These are phyloP conservation scores for Polytrichum formosum DNA, from an alignment of 225 moss, liverwort and hornwort genomes.

Conservation along the genomic window DNA sequence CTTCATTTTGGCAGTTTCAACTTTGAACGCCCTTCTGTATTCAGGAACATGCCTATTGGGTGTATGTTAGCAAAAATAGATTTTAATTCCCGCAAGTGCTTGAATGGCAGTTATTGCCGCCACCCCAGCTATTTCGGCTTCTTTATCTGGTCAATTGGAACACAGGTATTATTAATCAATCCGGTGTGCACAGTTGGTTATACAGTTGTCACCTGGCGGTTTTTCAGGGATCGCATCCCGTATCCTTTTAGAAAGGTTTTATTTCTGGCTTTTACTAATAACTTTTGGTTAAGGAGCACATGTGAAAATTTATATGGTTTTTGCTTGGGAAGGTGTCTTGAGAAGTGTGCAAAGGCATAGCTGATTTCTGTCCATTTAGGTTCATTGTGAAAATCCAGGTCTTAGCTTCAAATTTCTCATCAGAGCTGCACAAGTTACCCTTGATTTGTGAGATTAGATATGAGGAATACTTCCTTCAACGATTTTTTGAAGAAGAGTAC, in stretches of 20 bases:
- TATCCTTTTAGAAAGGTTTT: constrained; percentile 46
- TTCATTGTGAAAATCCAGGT: too few relatives aligned
- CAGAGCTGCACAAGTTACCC: constrained; percentile 1
- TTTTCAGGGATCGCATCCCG: constrained; percentile 86
- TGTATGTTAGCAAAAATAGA: not conserved
- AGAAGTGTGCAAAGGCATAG: too few relatives aligned
- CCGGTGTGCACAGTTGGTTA: constrained; percentile 65
- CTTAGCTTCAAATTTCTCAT: not conserved
- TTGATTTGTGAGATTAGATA: constrained; percentile 54
- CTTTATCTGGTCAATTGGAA: constrained; percentile 89
- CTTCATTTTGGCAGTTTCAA: too few relatives aligned
- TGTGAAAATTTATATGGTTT: too few relatives aligned
- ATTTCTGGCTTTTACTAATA: not conserved
- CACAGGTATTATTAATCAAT: constrained; percentile 82
- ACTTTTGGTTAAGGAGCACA: too few relatives aligned
- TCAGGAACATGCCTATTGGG: not conserved
- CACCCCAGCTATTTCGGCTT: constrained; percentile 97
- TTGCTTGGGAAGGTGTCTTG: too few relatives aligned
- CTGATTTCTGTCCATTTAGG: too few relatives aligned
- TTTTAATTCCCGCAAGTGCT: constrained; percentile 6
- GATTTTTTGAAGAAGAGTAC: constrained; percentile 73
- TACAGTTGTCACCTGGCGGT: constrained; percentile 77
- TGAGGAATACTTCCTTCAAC: constrained; percentile 68
- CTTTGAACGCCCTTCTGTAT: too few relatives aligned
- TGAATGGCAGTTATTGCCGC: constrained; percentile 55